These are phyloP conservation scores for Crotalaria pallida DNA, from an alignment of 306 rosid species.

Conservation along the genomic window DNA sequence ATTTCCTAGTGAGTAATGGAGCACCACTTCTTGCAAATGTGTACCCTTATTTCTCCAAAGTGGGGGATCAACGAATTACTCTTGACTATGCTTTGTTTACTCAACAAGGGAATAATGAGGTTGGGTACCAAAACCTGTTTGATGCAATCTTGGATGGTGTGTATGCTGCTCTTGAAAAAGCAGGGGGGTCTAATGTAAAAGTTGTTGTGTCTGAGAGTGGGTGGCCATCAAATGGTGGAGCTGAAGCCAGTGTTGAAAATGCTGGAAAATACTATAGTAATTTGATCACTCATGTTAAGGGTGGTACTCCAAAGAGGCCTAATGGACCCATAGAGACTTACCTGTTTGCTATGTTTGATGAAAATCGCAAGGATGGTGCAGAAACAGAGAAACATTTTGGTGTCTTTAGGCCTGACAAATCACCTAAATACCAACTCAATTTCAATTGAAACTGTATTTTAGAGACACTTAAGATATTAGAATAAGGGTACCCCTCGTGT, in stretches of 20 bases:
- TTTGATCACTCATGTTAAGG: constrained; percentile 42
- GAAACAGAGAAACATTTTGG: constrained; percentile 41
- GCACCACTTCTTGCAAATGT: constrained; percentile 72
- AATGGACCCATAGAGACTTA: constrained; percentile 38
- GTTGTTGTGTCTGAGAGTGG: constrained; percentile 70
- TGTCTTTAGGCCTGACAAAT: constrained; percentile 30
- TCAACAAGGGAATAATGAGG: constrained; percentile 24
- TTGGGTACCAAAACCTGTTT: constrained; percentile 48
- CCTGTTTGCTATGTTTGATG: constrained; percentile 53
- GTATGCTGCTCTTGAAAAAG: constrained; percentile 61
- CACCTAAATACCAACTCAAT: constrained; percentile 41
- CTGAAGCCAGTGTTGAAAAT: constrained; percentile 30
- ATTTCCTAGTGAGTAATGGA: constrained; percentile 33
- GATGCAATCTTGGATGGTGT: constrained; percentile 52
- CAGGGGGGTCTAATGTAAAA: constrained; percentile 30
- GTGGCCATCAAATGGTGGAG: constrained; percentile 62
- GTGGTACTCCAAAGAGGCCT: constrained; percentile 54
- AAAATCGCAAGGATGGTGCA: constrained; percentile 20
- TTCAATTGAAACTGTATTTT: constrained; percentile 12
- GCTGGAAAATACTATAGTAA: constrained; percentile 46
- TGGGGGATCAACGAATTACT: not conserved
- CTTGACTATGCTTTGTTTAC: constrained; percentile 53
- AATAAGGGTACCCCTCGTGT: not conserved
- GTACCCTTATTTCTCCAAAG: constrained; percentile 52
- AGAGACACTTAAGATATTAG: not conserved